phyloP scores from a whole-genome alignment of 495 filamentous ascomycete species.

The Neurospora tetrasperma region DNA sequence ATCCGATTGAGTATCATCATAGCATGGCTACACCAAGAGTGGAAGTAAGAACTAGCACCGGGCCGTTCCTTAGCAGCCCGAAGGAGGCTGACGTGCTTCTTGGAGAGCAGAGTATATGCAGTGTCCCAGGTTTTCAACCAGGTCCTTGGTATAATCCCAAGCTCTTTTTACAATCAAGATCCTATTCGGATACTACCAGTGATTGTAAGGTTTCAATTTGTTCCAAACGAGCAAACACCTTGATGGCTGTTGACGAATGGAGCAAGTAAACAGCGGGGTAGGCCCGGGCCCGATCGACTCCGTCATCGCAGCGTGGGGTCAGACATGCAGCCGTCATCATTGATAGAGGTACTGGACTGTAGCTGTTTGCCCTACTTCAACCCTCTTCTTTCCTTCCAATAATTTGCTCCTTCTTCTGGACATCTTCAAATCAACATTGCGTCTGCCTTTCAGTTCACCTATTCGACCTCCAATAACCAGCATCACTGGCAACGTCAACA shows the following conservation, averaged over 20 bases:
- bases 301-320: background rate
- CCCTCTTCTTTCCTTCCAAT: background rate
- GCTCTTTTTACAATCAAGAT: background rate
- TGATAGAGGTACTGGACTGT: background rate
- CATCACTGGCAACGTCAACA: background rate
- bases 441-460: background rate
- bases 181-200: background rate
- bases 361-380: background rate
- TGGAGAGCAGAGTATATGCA: background rate
- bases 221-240: background rate
- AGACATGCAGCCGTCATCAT: background rate
- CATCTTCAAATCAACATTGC: background rate
- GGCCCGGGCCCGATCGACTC: background rate
- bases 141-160: background rate
- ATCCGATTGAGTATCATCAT: background rate
- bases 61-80: background rate
- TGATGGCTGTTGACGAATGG: background rate
- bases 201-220: background rate
- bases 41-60: background rate
- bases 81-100: background rate
- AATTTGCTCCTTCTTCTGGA: background rate
- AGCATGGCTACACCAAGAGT: background rate
- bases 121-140: background rate
- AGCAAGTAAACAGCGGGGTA: background rate
- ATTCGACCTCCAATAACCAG: background rate